phyloP scores from a whole-genome alignment of 2,329 filamentous ascomycete species.

The Helminthosporium solani region DNA sequence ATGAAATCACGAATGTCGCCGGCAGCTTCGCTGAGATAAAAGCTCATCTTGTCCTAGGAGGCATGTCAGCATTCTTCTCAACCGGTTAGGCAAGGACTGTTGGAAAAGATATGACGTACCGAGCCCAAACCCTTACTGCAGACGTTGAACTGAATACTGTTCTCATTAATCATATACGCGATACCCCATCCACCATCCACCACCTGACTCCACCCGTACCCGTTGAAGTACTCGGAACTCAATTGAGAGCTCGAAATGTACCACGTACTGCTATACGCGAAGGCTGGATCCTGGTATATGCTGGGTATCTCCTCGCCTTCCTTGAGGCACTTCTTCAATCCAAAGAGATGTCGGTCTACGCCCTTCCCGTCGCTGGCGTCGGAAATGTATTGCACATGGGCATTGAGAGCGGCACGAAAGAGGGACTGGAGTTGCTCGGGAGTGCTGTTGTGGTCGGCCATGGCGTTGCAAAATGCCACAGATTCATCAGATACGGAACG shows the following conservation, averaged over 20 bases:
- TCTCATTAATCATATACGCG: slow-evolving; percentile 99
- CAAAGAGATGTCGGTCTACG: slow-evolving; percentile 95
- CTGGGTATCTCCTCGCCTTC: slow-evolving; percentile 78
- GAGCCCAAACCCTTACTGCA: slow-evolving; percentile 90
- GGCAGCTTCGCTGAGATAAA: slow-evolving; percentile 92
- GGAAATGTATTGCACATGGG: slow-evolving; percentile 86
- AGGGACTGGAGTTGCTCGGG: slow-evolving; percentile 68
- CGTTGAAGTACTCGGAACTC: slow-evolving; percentile 96
- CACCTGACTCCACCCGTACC: slow-evolving; percentile 98
- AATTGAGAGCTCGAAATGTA: slow-evolving; percentile 86
- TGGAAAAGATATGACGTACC: slow-evolving; percentile 26
- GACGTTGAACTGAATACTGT: slow-evolving; percentile 97
- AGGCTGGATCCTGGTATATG: slow-evolving; percentile 86
- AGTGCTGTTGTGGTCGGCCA: slow-evolving; percentile 67
- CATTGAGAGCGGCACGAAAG: slow-evolving; percentile 77
- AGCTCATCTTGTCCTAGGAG: slow-evolving; percentile 75
- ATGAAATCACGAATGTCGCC: slow-evolving; percentile 86
- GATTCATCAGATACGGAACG: slow-evolving; percentile 88
- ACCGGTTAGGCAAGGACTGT: background rate
- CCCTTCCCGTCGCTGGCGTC: slow-evolving; percentile 90
- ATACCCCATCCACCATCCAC: slow-evolving; percentile 95
- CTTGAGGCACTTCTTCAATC: slow-evolving; percentile 84
- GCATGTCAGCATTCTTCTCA: slow-evolving; percentile 17
- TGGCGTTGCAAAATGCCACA: slow-evolving; percentile 84
- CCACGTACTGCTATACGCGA: slow-evolving; percentile 81